A percentile compares a stretch with the other conserved stretches of the same genome.
Evolutionary conservation across 495 filamentous ascomycete species (phyloP).

Genomic region (Penicillium arizonense): DNA sequence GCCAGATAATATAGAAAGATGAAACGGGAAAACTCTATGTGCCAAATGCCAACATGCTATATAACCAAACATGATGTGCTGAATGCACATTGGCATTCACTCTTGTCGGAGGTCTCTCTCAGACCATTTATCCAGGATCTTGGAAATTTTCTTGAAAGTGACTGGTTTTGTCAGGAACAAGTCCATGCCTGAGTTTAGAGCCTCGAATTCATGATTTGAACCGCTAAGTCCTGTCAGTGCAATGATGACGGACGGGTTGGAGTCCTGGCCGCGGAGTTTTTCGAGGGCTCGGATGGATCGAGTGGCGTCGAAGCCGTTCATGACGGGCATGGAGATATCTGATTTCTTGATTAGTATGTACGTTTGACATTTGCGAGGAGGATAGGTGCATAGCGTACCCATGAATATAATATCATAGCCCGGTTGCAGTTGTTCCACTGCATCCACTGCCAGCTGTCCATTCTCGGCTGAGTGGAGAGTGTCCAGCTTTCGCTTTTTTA

Average conservation of each 20-base stretch:
- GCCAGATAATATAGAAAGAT: background rate
- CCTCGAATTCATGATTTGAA: conserved; percentile 59
- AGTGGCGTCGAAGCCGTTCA: conserved; percentile 70
- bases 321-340: conserved; percentile 72
- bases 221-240: conserved; percentile 67
- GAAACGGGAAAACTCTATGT: background rate
- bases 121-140: conserved; percentile 44
- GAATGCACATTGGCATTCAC: background rate
- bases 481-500: conserved; percentile 44
- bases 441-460: conserved; percentile 47
- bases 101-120: conserved; percentile 5
- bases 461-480: conserved; percentile 45
- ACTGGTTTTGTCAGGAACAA: conserved; percentile 72
- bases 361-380: background rate
- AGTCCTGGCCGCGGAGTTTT: conserved; percentile 24
- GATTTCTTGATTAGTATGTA: background rate
- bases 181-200: conserved; percentile 64
- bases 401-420: conserved; percentile 56
- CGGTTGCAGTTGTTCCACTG: conserved; percentile 32
- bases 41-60: background rate
- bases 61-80: no score
- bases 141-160: conserved; percentile 43
- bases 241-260: conserved; percentile 52
- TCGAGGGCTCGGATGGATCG: conserved; percentile 62
- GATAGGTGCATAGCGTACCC: conserved; percentile 15